A percentile compares a stretch with the other conserved stretches of the same genome.
Evolutionary conservation across 2,329 filamentous ascomycete genomes (phyloP).

Genomic region (Hymenoscyphus salicellus): DNA sequence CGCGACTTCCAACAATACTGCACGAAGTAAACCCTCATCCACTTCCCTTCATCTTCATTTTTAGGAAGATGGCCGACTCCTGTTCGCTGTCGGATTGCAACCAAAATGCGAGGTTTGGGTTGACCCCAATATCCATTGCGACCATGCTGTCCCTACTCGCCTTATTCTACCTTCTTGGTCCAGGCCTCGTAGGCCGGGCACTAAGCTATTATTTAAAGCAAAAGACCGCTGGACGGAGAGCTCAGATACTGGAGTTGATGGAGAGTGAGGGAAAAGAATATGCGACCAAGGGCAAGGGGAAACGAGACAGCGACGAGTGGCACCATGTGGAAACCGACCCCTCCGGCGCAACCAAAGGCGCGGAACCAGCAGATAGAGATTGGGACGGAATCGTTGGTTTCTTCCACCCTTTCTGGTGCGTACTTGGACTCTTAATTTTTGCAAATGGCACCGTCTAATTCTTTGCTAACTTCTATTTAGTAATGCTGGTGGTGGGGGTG

Average conservation of each 20-base stretch:
- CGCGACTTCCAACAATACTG: conserved; percentile 1
- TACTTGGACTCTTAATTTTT: not conserved
- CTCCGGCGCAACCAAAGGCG: conserved; percentile 43
- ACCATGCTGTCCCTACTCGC: not conserved
- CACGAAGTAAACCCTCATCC: not conserved
- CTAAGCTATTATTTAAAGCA: conserved; percentile 61
- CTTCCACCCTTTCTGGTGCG: conserved; percentile 94
- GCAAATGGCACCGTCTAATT: not conserved
- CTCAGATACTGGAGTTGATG: conserved; percentile 53
- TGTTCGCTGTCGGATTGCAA: conserved; percentile 33
- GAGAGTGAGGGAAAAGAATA: conserved; percentile 38
- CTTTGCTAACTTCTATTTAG: conserved; percentile 42
- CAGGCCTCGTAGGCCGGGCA: conserved; percentile 37
- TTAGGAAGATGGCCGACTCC: conserved; percentile 31
- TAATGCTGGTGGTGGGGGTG: conserved; percentile 93
- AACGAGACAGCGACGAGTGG: conserved; percentile 60
- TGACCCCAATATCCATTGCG: conserved; percentile 27
- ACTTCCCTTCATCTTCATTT: not conserved
- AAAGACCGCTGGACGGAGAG: conserved; percentile 61
- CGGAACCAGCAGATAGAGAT: conserved; percentile 48
- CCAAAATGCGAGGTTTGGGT: conserved; percentile 33
- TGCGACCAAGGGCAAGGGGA: conserved; percentile 26
- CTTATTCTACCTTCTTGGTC: conserved; percentile 30
- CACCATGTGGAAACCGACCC: conserved; percentile 62
- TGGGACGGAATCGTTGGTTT: conserved; percentile 90